Percentiles rank a stretch among this genome's conserved stretches.
These are phyloP conservation scores for Fusarium papillatum DNA, from an alignment of 2,329 filamentous ascomycete genomes.

Conservation along the genomic window DNA sequence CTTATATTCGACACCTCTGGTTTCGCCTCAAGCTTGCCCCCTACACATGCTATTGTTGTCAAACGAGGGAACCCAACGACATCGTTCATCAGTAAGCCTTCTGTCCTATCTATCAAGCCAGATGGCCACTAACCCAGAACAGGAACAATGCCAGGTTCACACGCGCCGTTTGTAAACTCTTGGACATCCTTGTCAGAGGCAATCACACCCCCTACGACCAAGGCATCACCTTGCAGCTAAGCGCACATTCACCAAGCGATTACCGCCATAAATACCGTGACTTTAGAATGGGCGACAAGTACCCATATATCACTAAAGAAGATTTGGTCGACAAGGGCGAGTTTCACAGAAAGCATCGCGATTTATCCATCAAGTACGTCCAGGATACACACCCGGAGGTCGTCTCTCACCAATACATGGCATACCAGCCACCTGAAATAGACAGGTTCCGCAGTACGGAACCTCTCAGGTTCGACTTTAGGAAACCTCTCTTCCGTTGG, in stretches of 20 bases:
- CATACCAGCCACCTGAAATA: not conserved
- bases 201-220: not conserved
- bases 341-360: not conserved
- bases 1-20: not conserved
- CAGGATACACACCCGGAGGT: not conserved
- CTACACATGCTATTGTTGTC: not conserved
- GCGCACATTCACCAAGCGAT: not conserved
- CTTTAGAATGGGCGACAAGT: not conserved
- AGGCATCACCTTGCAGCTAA: not conserved
- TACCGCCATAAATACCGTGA: not conserved
- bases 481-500: not conserved
- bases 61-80: not conserved
- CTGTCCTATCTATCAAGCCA: not conserved
- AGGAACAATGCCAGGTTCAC: not conserved
- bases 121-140: not conserved
- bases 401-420: not conserved
- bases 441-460: not conserved
- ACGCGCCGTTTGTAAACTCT: not conserved
- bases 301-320: not conserved
- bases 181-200: not conserved
- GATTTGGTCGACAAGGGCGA: not conserved
- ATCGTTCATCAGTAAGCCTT: not conserved
- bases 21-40: not conserved
- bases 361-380: not conserved
- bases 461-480: not conserved